phyloP scores from a whole-genome alignment of 371 early-diverging fungal genomes.

The Syncephalastrum sp. region DNA sequence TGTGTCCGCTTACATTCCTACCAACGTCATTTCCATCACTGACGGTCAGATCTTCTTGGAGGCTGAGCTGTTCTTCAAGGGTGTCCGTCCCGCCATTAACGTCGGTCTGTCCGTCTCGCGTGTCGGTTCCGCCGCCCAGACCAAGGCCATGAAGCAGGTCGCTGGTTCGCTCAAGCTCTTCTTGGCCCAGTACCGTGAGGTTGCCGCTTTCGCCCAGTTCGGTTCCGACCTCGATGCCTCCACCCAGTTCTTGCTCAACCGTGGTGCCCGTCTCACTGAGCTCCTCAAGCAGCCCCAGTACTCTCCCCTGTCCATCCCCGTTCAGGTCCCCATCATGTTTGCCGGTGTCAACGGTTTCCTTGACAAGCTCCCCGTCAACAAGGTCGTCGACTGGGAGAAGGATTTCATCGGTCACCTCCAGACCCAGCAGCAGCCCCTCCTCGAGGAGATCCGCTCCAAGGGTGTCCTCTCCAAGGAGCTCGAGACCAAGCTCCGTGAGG shows the following conservation, averaged over 20 bases:
- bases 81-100: conserved; percentile 96
- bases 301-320: conserved; percentile 87
- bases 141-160: conserved; percentile 98
- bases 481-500: conserved; percentile 82
- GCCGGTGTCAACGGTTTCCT: conserved; percentile 97
- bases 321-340: conserved; percentile 91
- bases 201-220: conserved; percentile 98
- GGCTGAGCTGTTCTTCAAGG: conserved; percentile 98
- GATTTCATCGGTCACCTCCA: conserved; percentile 87
- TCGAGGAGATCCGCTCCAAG: conserved; percentile 88
- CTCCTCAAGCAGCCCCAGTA: conserved; percentile 94
- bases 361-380: conserved; percentile 91
- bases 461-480: conserved; percentile 71
- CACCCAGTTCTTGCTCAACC: conserved; percentile 96
- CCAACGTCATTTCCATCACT: conserved; percentile 98
- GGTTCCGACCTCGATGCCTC: conserved; percentile 97
- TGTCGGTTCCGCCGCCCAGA: conserved; percentile 98
- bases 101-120: conserved; percentile 98
- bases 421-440: conserved; percentile 82
- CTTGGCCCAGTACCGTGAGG: conserved; percentile 98
- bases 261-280: conserved; percentile 97
- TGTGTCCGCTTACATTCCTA: conserved; percentile 98
- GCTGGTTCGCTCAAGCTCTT: conserved; percentile 97
- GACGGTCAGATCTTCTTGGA: conserved; percentile 93
- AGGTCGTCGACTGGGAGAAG: conserved; percentile 88